Percentiles rank a stretch among this genome's conserved stretches.
Conservation (phyloP, 371 early-diverging fungal genomes). For the Mycotypha africana region DNA sequence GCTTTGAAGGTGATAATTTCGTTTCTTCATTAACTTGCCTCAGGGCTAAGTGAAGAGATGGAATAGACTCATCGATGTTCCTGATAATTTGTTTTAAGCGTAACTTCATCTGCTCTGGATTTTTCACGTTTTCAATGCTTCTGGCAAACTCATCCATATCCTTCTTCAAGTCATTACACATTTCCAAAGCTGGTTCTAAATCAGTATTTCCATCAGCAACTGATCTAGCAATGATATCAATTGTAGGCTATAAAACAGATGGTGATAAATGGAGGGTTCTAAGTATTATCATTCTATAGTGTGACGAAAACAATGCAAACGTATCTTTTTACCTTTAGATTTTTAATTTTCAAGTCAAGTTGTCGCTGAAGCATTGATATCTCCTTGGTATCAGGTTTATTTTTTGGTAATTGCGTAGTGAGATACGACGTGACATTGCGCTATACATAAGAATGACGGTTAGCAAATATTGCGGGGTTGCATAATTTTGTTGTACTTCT, state of each 20-base stretch:
- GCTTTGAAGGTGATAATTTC: conserved; percentile 9
- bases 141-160: conserved; percentile 52
- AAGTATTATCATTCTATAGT: background rate
- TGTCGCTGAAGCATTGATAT: conserved; percentile 32
- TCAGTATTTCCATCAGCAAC: conserved; percentile 64
- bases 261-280: too few relatives aligned
- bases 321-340: conserved; percentile 42
- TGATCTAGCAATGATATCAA: conserved; percentile 62
- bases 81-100: conserved; percentile 43
- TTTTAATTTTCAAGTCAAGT: conserved; percentile 39
- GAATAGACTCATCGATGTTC: conserved; percentile 61
- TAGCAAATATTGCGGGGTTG: too few relatives aligned
- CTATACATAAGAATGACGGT: too few relatives aligned
- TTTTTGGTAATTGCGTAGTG: conserved; percentile 31
- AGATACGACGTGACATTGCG: conserved; percentile 55
- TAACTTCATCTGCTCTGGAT: conserved; percentile 19
- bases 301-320: background rate
- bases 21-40: conserved; percentile 11
- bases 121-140: conserved; percentile 13
- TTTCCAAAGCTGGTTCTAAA: conserved; percentile 56
- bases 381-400: conserved; percentile 26
- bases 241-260: conserved; percentile 62
- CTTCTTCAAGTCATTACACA: conserved; percentile 50
- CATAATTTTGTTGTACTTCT: background rate
- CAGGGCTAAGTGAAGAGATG: conserved; percentile 52